phyloP scores from a whole-genome alignment of 2,329 filamentous ascomycete genomes.

The Cytospora paraplurivora region DNA sequence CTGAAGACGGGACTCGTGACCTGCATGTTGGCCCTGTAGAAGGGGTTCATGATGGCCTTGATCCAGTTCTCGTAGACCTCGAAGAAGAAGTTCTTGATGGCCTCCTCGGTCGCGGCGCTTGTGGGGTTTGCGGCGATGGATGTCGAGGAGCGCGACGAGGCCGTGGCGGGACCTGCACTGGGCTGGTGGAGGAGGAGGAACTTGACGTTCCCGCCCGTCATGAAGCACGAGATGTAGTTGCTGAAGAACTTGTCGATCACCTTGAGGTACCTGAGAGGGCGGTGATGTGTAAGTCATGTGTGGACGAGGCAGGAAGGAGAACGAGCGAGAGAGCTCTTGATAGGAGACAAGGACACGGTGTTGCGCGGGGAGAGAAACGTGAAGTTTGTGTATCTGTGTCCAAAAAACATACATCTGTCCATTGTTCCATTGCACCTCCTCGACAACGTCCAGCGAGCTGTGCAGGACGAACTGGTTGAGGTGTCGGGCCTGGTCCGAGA shows the following conservation, averaged over 20 bases:
- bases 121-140: constrained; percentile 82
- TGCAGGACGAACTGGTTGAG: constrained; percentile 98
- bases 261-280: constrained; percentile 77
- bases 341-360: neutral
- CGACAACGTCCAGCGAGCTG: constrained; percentile 89
- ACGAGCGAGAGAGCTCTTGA: neutral
- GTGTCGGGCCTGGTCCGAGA: constrained; percentile 83
- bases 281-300: constrained; percentile 14
- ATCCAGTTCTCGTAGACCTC: constrained; percentile 97
- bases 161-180: constrained; percentile 42
- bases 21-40: constrained; percentile 83
- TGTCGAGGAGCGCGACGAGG: constrained; percentile 59
- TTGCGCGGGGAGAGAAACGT: constrained; percentile 4
- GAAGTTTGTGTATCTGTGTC: neutral
- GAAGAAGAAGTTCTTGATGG: constrained; percentile 88
- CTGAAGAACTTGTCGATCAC: constrained; percentile 96
- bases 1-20: constrained; percentile 87
- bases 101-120: constrained; percentile 89
- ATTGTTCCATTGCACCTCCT: constrained; percentile 92
- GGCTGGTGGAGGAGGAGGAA: constrained; percentile 94
- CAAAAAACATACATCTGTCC: constrained; percentile 70
- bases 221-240: constrained; percentile 91
- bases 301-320: neutral
- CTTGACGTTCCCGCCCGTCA: constrained; percentile 88
- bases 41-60: constrained; percentile 96